A percentile compares a stretch with the other conserved stretches of the same genome.
Evolutionary conservation across 1,284 basidiomycete genomes (phyloP).

Genomic region (Agroathelia rolfsii): DNA sequence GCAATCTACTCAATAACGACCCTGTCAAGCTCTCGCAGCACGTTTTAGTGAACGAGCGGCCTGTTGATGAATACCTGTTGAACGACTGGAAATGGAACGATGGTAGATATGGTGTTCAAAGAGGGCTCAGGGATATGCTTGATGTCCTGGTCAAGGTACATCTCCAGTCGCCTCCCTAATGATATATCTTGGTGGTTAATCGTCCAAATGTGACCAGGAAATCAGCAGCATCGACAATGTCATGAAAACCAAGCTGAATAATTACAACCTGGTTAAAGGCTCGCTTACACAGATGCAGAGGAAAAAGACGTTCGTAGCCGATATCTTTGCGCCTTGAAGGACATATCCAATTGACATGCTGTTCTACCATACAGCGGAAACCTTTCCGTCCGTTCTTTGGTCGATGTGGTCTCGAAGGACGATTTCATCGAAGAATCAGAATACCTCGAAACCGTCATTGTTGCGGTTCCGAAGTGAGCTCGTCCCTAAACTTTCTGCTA

Average conservation of each 20-base stretch:
- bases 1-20: conserved; percentile 87
- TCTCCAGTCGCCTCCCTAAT: conserved; percentile 10
- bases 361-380: conserved; percentile 77
- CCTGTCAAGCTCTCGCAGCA: conserved; percentile 77
- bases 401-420: conserved; percentile 77
- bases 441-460: conserved; percentile 86
- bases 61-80: conserved; percentile 75
- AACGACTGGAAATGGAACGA: conserved; percentile 83
- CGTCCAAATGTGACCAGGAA: conserved; percentile 42
- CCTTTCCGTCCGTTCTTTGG: conserved; percentile 80
- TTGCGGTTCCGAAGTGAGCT: conserved; percentile 87
- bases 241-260: conserved; percentile 83
- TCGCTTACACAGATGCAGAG: conserved; percentile 89
- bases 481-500: conserved; percentile 7
- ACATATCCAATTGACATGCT: conserved; percentile 10
- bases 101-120: conserved; percentile 76
- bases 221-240: conserved; percentile 84
- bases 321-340: conserved; percentile 8
- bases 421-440: conserved; percentile 85
- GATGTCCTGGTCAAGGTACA: conserved; percentile 75
- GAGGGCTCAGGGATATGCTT: conserved; percentile 71
- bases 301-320: conserved; percentile 71
- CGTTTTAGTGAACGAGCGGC: conserved; percentile 73
- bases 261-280: conserved; percentile 93
- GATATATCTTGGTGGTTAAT: conserved; percentile 3